Evolutionary conservation across 257 asterid genomes (phyloP).

Genomic region (Nemophila menziesii): DNA sequence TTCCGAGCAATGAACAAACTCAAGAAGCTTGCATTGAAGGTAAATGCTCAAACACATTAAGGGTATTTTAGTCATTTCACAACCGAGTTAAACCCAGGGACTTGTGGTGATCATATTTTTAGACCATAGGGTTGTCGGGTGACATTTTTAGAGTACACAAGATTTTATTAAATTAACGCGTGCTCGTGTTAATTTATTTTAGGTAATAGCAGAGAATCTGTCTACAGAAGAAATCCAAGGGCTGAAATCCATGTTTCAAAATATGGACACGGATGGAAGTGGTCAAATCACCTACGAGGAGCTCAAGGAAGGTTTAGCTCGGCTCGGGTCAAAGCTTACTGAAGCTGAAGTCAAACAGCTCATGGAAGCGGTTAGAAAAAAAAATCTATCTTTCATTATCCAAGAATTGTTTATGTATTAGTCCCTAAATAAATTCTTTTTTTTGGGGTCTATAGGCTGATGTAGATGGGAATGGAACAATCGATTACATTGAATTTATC

Average conservation of each 20-base stretch:
- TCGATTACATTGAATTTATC: constrained; percentile 75
- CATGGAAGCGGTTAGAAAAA: constrained; percentile 73
- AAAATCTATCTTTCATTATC: not conserved
- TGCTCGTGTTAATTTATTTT: constrained; percentile 1
- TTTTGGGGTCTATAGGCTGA: constrained; percentile 46
- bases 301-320: constrained; percentile 65
- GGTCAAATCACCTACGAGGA: constrained; percentile 85
- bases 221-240: constrained; percentile 81
- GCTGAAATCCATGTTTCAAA: constrained; percentile 69
- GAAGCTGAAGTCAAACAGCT: constrained; percentile 83
- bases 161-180: too few species aligned
- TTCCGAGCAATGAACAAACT: constrained; percentile 95
- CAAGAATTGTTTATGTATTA: constrained; percentile 2
- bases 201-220: constrained; percentile 87
- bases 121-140: too few species aligned
- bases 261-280: constrained; percentile 73
- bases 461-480: constrained; percentile 86
- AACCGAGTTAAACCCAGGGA: too few species aligned
- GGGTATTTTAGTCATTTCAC: too few species aligned
- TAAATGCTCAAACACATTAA: constrained; percentile 8
- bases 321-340: constrained; percentile 77
- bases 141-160: too few species aligned
- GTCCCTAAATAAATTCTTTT: not conserved
- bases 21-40: constrained; percentile 83
- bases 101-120: too few species aligned